A percentile compares a stretch with the other conserved stretches of the same genome.
These are phyloP conservation scores for Xerocomus minutiporus DNA, from an alignment of 1,284 basidiomycete genomes.

Conservation along the genomic window DNA sequence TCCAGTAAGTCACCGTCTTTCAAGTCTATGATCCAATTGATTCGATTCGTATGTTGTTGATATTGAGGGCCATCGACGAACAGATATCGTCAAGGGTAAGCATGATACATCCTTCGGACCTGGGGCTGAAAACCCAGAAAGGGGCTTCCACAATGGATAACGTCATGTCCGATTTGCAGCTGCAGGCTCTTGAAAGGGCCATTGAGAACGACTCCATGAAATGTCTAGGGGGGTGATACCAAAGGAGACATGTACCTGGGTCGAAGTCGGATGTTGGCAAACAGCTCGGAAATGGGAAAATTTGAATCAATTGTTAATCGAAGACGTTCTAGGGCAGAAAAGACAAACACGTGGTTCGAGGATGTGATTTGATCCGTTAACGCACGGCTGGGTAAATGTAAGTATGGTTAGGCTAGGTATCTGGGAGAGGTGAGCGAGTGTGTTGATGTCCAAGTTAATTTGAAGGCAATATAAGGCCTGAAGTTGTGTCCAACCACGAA, in stretches of 20 bases:
- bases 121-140: neutral
- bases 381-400: neutral
- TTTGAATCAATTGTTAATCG: neutral
- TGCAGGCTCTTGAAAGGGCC: neutral
- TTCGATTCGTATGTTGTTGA: neutral
- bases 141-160: neutral
- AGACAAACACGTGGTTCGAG: neutral
- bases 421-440: neutral
- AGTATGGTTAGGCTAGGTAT: neutral
- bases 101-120: neutral
- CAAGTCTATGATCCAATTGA: neutral
- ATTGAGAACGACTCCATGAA: neutral
- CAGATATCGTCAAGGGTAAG: neutral
- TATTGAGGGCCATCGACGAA: neutral
- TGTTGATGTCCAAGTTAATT: neutral
- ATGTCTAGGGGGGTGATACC: neutral
- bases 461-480: neutral
- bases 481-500: slow-evolving; percentile 2
- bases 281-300: neutral
- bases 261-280: neutral
- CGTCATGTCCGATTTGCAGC: no score
- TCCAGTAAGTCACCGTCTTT: slow-evolving; percentile 1
- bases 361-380: neutral
- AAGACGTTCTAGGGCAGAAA: neutral
- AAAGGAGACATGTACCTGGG: no score